Evolutionary conservation across 2,329 filamentous ascomycete genomes (phyloP).

Genomic region (Ophiostoma montium): DNA sequence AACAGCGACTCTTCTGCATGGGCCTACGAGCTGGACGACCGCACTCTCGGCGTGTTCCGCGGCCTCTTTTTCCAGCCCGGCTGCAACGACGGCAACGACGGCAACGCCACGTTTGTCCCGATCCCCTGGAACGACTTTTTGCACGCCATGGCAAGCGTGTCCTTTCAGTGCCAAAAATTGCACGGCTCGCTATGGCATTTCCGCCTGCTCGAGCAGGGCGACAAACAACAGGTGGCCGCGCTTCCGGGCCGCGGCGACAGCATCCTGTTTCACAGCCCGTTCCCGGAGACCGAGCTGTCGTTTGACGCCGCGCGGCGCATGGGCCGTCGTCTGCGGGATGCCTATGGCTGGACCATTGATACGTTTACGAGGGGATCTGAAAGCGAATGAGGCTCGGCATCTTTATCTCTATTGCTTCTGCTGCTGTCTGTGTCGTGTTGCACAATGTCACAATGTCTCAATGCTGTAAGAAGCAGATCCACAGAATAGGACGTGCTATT

Average conservation of each 20-base stretch:
- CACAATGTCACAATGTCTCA: neutral
- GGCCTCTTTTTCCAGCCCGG: slow-evolving; percentile 27
- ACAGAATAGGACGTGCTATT: neutral
- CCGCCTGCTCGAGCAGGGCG: slow-evolving; percentile 24
- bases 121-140: slow-evolving; percentile 39
- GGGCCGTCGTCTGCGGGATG: slow-evolving; percentile 33
- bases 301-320: slow-evolving; percentile 30
- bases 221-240: neutral
- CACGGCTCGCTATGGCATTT: slow-evolving; percentile 51
- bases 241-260: slow-evolving; percentile 24
- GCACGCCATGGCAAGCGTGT: slow-evolving; percentile 33
- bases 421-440: neutral
- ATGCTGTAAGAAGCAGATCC: too few relatives aligned
- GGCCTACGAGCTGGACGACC: slow-evolving; percentile 16
- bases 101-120: slow-evolving; percentile 28
- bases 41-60: slow-evolving; percentile 22
- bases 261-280: slow-evolving; percentile 49
- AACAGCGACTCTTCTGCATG: neutral
- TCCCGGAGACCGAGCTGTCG: slow-evolving; percentile 37
- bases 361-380: slow-evolving; percentile 30
- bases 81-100: slow-evolving; percentile 12
- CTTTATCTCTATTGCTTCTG: neutral
- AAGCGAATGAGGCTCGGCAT: neutral
- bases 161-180: slow-evolving; percentile 40
- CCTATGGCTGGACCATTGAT: slow-evolving; percentile 34